These are phyloP conservation scores for Keqinozyma sinolaborantium DNA, from an alignment of 1,139 yeast genomes.

Conservation along the genomic window DNA sequence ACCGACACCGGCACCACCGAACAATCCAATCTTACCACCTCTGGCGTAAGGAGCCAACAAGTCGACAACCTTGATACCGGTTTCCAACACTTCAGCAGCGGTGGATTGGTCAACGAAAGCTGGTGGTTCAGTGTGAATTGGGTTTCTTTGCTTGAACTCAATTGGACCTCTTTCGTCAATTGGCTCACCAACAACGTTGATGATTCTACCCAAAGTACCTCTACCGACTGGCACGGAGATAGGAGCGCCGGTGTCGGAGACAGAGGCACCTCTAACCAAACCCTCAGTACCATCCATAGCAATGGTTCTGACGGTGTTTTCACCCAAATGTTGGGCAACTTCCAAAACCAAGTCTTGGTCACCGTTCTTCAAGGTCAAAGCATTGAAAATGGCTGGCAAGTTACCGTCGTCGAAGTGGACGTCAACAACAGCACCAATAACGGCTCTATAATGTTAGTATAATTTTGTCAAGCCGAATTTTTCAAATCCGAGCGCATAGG, in stretches of 20 bases:
- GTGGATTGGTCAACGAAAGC: slow-evolving; percentile 95
- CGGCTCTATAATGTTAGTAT: slow-evolving; percentile 64
- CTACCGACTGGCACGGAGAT: slow-evolving; percentile 99
- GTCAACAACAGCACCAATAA: slow-evolving; percentile 99
- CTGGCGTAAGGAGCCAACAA: slow-evolving; percentile 99
- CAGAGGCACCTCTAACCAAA: slow-evolving; percentile 95
- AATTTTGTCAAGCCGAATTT: slow-evolving; percentile 3
- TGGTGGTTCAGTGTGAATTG: slow-evolving; percentile 99
- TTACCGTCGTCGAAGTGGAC: slow-evolving; percentile 97
- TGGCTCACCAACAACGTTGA: slow-evolving; percentile 99
- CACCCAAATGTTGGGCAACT: slow-evolving; percentile 99
- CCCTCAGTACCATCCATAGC: slow-evolving; percentile 99
- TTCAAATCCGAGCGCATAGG: not conserved
- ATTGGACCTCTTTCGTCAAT: slow-evolving; percentile 99
- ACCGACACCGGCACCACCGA: slow-evolving; percentile 99
- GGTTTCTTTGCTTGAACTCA: slow-evolving; percentile 86
- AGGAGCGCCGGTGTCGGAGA: slow-evolving; percentile 95
- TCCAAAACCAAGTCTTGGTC: slow-evolving; percentile 82
- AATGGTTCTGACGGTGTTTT: slow-evolving; percentile 99
- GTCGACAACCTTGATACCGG: slow-evolving; percentile 99
- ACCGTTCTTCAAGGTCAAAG: slow-evolving; percentile 77
- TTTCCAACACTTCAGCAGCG: slow-evolving; percentile 95
- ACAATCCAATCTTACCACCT: slow-evolving; percentile 99
- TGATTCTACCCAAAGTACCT: slow-evolving; percentile 97
- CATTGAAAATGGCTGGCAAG: slow-evolving; percentile 96